Evolutionary conservation across 2,329 filamentous ascomycete species (phyloP), one percentile per base, ranked within the genome.

Genomic region (Aspergillus hortae): DNA sequence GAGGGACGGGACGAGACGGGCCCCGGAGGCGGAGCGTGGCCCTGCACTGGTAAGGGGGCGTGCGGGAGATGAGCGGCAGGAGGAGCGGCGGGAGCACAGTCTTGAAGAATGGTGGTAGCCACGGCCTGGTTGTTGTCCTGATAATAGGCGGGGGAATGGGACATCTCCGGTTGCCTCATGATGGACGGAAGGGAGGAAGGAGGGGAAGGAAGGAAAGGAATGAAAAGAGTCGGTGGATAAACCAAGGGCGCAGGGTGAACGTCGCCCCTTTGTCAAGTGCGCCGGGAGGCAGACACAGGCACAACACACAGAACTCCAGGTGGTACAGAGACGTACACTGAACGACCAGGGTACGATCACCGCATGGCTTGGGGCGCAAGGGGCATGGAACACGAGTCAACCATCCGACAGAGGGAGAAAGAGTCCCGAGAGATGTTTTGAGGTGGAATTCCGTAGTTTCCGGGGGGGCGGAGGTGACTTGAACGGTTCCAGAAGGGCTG

Each of bases 91-190:
- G 56, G 53, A 17, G 56, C 55, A 9, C 12, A 19, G 61, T 41
- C 51, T 54, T 51, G 47, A 45, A 56, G 46, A 58, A 59, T 45
- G 61, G 58, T 50, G 59, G 61, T 57, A 48, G 33, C 12, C 15
- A 60, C 55, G 54, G 61, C 55, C 36, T 61, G 56, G 46, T 57
- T 62, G 50, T 63, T 57, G 33, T 63, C 60, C 47, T 69, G 65
- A 53, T 63, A 63, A 49, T 68, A 68, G 58, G 62, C 64, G 56
- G 67, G 60, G 56, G 62, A 66, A 64, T 69, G 64, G 59, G 67
- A 64, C 68, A 70, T 70, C 59, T 66, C 67, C 56, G 64, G 66
- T 44, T 62, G 61, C 56, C 52, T 58, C 67, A 70, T 69, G 53
- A 54, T 56, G 55, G 59, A 53, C 50, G 52, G 51, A 53, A 30